Evolutionary conservation across 306 rosid species (phyloP), one percentile per base, ranked within the genome.

Genomic region (Sphenostylis stenocarpa): DNA sequence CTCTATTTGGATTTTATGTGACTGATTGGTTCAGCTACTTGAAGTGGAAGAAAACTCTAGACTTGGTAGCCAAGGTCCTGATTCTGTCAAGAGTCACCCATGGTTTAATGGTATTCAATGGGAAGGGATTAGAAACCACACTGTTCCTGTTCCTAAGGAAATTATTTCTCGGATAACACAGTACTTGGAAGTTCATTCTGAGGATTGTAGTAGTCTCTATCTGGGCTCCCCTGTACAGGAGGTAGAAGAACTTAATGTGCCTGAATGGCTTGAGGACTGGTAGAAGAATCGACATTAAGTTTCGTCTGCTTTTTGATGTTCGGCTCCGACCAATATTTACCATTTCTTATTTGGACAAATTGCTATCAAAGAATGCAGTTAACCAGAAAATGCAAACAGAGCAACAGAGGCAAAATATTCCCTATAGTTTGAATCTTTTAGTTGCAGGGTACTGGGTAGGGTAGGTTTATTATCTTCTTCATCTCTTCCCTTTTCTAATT

Each of bases 211-310:
- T 65, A 16, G 80, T 76, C 83, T 64, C 72, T 60, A 95, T 76
- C 81, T 65, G 57, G 84, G 33, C 61, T 87, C 96, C 56, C 82
- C 84, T 8, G 76, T 83, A 16, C 82, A 74, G 16, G 89, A 89
- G 74, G 82, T 69, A 44, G 92, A 86, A 61, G 92, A 88, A 75
- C 84, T 75, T 41, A 84, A 88, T 19, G 76, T 68, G 75, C 92
- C 98, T 7, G 96, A 92, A 82, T 92, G 97, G 99, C 88, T 95
- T 61, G 93, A 88, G 70, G 93, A 92, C 65, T 95, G 99, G 99
- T 95, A 95, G 81, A 72, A 75, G 81, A 64, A 64, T 51, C 61
- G 44, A 57, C 47, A 15, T 84, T 73, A 41, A 57, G 70, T 20
- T 80, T 41, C 68, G 26, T 53, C 51, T 44, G 68, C 77, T 36